Conservation (phyloP, 208 protist genomes). For the Trichomonas gallinae region DNA sequence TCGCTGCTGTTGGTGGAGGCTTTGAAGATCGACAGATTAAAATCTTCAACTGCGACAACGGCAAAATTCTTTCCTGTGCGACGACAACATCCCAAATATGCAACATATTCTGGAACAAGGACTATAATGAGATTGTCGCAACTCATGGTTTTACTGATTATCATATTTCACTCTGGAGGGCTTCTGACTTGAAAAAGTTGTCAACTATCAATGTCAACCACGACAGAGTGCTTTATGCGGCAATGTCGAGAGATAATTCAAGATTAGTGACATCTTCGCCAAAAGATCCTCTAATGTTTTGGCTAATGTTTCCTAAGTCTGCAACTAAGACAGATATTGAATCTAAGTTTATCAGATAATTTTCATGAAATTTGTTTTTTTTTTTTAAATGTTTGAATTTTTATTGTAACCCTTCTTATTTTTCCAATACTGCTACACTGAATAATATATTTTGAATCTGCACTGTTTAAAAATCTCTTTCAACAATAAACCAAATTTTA, state of each 20-base stretch:
- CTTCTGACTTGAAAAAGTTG: background rate
- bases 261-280: background rate
- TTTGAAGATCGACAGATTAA: background rate
- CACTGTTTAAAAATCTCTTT: too few species aligned
- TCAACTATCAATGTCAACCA: background rate
- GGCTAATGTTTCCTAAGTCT: background rate
- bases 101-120: background rate
- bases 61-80: background rate
- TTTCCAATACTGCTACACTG: too few species aligned
- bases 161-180: background rate
- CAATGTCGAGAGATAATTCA: background rate
- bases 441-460: too few species aligned
- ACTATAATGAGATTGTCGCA: background rate
- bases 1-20: background rate
- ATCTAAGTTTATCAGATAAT: background rate
- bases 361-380: background rate
- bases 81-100: background rate
- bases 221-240: background rate
- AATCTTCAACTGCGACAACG: background rate
- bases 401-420: too few species aligned
- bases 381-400: background rate
- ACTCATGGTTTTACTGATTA: background rate
- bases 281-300: background rate
- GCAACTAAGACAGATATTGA: background rate
- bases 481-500: too few species aligned